Conservation (phyloP, 371 early-diverging fungal species). For the Rhizopus microsporus region DNA sequence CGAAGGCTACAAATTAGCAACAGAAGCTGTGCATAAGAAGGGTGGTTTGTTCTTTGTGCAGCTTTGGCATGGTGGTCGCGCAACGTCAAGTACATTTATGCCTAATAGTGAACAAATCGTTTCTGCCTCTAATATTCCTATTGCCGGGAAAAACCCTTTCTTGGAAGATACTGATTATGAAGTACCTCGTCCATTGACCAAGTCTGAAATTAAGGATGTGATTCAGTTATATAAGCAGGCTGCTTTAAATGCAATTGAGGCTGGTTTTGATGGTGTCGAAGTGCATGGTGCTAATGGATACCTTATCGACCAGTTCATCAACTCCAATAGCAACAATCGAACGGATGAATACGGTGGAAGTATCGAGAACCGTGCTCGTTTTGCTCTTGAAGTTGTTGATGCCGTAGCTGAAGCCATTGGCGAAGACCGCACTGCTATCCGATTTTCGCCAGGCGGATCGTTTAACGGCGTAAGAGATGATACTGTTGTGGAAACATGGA, state of each 20-base stretch:
- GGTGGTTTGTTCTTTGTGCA: slow-evolving; percentile 57
- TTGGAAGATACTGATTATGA: slow-evolving; percentile 5
- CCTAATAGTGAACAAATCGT: slow-evolving; percentile 13
- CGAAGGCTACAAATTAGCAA: slow-evolving; percentile 55
- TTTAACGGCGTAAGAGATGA: slow-evolving; percentile 33
- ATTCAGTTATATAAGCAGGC: slow-evolving; percentile 62
- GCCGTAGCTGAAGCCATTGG: slow-evolving; percentile 48
- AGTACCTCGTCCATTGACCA: slow-evolving; percentile 53
- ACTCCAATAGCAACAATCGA: slow-evolving; percentile 55
- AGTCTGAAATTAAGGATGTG: slow-evolving; percentile 61
- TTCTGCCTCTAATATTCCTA: slow-evolving; percentile 14
- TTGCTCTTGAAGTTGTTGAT: slow-evolving; percentile 59
- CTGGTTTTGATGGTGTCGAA: slow-evolving; percentile 72
- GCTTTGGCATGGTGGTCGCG: slow-evolving; percentile 51
- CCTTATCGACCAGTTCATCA: slow-evolving; percentile 61
- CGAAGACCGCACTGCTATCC: slow-evolving; percentile 24
- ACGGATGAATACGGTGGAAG: slow-evolving; percentile 68
- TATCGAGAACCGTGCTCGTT: slow-evolving; percentile 71
- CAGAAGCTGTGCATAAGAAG: slow-evolving; percentile 58
- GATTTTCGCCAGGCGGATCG: slow-evolving; percentile 22
- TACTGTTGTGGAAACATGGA: slow-evolving; percentile 29
- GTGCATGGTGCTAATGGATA: slow-evolving; percentile 74
- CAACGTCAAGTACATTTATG: slow-evolving; percentile 2
- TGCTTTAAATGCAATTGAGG: slow-evolving; percentile 38
- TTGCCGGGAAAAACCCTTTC: slow-evolving; percentile 2